Evolutionary conservation across 164 flowering plant genomes (phyloP), one percentile per base, ranked within the genome.

Genomic region (Vitis labrusca): DNA sequence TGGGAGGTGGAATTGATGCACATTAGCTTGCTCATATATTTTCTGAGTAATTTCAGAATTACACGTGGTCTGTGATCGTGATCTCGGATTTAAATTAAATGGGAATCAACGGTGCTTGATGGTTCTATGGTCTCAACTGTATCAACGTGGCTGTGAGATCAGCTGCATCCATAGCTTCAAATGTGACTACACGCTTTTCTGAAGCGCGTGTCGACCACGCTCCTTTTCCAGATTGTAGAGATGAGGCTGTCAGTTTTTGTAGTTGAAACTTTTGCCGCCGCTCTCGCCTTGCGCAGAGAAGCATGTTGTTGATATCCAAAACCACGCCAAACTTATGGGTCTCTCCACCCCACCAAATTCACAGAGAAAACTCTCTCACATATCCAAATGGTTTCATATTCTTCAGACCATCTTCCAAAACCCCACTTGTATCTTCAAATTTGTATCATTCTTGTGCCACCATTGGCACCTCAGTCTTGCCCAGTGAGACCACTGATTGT

Each of bases 401-500:
- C 76, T 37, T 48, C 67, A 79, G 47, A 59, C 73, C 75, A 48
- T 58, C 32, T 72, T 70, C 80, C 16, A 73, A 15, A 52, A 15
- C 27, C 30, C 14, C 47, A 29, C 13, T 50, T 23, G 44, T 23
- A 51, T 53, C 72, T 16, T 69, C 72, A n/a, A 44, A 62, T 61
- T 65, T 15, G 51, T 5, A 10, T 13, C 3, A 16, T 57, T 65
- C 48, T 66, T 48, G 56, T 32, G 15, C 65, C 49, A 15, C 71
- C 17, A 48, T 57, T 13, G n/a, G 15, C 6, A 50, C 61, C 11
- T 66, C 77, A 7, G 56, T 68, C 16, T 74, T 74, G 23, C 62
- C 65, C 10, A 44, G 60, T 5, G 49, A 61, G 71, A 30, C 80
- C 48, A 30, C 15, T 17, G 54, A 19, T 53, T 13, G 37, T 8